These are phyloP conservation scores for Neolentinus lepideus DNA, from an alignment of 1,284 basidiomycete species.

Conservation along the genomic window DNA sequence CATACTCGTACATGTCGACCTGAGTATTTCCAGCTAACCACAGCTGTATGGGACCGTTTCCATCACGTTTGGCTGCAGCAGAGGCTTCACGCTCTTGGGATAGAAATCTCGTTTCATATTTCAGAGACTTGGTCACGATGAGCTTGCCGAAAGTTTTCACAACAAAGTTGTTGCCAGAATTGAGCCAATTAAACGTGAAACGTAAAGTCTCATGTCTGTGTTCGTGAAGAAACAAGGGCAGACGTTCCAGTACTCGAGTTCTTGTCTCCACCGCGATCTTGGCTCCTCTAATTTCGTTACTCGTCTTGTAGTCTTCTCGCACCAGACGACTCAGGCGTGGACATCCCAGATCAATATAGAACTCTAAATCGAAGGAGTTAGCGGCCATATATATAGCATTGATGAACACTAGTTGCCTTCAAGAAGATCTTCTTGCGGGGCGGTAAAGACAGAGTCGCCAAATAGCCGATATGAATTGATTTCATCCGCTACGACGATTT, in stretches of 20 bases:
- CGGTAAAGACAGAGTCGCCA: conserved; percentile 69
- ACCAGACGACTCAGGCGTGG: conserved; percentile 66
- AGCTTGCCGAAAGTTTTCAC: conserved; percentile 63
- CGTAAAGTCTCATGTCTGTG: conserved; percentile 68
- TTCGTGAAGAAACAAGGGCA: conserved; percentile 91
- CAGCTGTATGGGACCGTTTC: conserved; percentile 61
- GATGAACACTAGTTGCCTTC: conserved; percentile 42
- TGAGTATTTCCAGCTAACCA: conserved; percentile 71
- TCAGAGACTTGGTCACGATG: conserved; percentile 51
- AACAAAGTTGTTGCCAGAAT: conserved; percentile 62
- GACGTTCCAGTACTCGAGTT: conserved; percentile 73
- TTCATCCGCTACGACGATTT: conserved; percentile 79
- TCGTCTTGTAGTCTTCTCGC: conserved; percentile 66
- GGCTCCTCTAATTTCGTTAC: conserved; percentile 41
- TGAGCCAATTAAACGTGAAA: conserved; percentile 72
- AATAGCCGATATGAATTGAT: conserved; percentile 73
- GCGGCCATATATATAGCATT: not conserved
- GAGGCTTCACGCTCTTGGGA: conserved; percentile 63
- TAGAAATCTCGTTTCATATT: conserved; percentile 39
- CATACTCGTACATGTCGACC: conserved; percentile 91
- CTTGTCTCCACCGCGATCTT: conserved; percentile 45
- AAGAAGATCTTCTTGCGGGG: conserved; percentile 86
- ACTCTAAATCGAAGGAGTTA: conserved; percentile 33
- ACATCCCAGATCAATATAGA: conserved; percentile 65
- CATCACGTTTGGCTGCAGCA: conserved; percentile 58